Base-by-base conservation (phyloP, 805 yeast species). In the Myxozyma nipponensis region DNA sequence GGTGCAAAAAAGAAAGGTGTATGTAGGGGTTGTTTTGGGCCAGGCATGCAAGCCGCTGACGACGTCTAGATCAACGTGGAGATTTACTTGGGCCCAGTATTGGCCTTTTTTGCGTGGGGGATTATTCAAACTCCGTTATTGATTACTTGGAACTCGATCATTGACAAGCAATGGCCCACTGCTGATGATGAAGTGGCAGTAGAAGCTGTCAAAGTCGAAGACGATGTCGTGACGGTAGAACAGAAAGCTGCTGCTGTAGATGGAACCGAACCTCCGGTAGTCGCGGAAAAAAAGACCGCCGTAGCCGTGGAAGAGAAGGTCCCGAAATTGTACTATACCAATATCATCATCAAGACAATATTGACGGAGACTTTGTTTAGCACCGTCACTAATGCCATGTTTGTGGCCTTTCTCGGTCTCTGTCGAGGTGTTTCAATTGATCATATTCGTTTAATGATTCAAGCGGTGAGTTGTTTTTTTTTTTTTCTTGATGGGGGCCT, bases 51-150 rank as follows among this genome's bases (percentile, higher is more conserved):
- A n/a, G n/a, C n/a, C n/a, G n/a, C n/a, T 28, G 7, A 28, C 32
- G 7, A 13, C 7, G 32, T 7, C 13, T 28, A 28, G 32, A 28
- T 28, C 13, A 13, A 28, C 13, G 32, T 7, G 13, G 7, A 9
- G 13, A 28, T 28, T 28, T 28, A 28, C 15, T 7, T 35, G 6
- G 38, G 21, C 6, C 35, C 42, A 3, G 38, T 48, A 13, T 15
- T 40, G 9, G 50, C 34, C 3, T 49, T 49, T 30, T 51, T 49
- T 3, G 24, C 35, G 5, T 49, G 53, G 53, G 50, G 45, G 13
- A 13, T 49, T 4, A 26, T 49, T 17, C 42, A 49, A 18, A 46
- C 53, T 18, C 53, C 53, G 18, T 23, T 49, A 13, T 42, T 46
- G 18, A 17, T 49, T 13, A 39, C 34, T 13, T 49, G 53, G 53